These are phyloP conservation scores for Diaporthe sp. DNA, from an alignment of 2,329 filamentous ascomycete species.

Conservation along the genomic window DNA sequence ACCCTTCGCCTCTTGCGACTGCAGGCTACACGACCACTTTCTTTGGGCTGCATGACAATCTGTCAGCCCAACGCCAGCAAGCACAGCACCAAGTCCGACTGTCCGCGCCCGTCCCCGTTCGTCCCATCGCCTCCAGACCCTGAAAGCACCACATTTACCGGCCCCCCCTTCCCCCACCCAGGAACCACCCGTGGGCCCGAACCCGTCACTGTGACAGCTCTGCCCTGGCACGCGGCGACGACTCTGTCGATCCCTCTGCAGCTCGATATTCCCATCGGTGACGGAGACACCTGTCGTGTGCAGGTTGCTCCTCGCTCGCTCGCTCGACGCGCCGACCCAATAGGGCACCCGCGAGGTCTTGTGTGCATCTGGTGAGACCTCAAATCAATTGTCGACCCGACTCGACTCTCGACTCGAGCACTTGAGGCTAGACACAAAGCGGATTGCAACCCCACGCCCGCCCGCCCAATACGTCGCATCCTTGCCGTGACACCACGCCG, in stretches of 20 bases:
- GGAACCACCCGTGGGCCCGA: slow-evolving; percentile 27
- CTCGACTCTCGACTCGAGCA: slow-evolving; percentile 21
- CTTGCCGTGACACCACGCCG: slow-evolving; percentile 28
- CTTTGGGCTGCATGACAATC: slow-evolving; percentile 9
- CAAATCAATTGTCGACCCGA: not conserved
- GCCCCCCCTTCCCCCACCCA: slow-evolving; percentile 24
- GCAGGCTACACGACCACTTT: not conserved
- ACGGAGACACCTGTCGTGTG: slow-evolving; percentile 23
- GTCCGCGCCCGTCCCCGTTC: not conserved
- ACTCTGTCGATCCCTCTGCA: slow-evolving; percentile 28
- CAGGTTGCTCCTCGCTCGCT: slow-evolving; percentile 1
- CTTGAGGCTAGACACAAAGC: slow-evolving; percentile 25
- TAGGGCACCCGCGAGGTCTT: slow-evolving; percentile 11
- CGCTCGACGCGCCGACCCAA: slow-evolving; percentile 11
- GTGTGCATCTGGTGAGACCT: slow-evolving; percentile 13
- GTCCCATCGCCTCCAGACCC: slow-evolving; percentile 10
- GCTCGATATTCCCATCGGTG: not conserved
- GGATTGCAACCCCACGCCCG: slow-evolving; percentile 33
- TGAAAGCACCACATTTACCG: slow-evolving; percentile 29
- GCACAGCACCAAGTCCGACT: not conserved
- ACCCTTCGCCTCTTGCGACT: not conserved
- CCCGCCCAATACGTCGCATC: slow-evolving; percentile 34
- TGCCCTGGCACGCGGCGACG: slow-evolving; percentile 11
- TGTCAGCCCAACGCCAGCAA: not conserved
- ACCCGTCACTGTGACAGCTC: slow-evolving; percentile 28